A percentile compares a stretch with the other conserved stretches of the same genome.
Conservation (phyloP, 805 yeast genomes). For the Myxozyma vanderwaltii region DNA sequence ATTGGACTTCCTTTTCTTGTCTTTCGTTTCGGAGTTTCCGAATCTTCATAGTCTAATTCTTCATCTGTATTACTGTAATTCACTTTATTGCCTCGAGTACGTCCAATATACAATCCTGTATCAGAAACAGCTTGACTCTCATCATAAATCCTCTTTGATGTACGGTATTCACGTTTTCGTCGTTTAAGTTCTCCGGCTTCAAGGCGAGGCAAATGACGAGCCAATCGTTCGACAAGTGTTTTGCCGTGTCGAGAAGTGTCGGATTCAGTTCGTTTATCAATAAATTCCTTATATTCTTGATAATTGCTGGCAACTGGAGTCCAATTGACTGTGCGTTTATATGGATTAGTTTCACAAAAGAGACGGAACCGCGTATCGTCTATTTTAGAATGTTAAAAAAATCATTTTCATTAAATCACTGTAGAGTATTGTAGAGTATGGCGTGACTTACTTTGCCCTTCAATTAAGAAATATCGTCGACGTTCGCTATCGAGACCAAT, state of each 20-base stretch:
- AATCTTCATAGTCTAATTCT: slow-evolving; percentile 17
- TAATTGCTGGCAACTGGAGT: slow-evolving; percentile 40
- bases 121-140: slow-evolving; percentile 29
- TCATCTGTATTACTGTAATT: slow-evolving; percentile 35
- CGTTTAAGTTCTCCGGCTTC: slow-evolving; percentile 32
- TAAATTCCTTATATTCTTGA: slow-evolving; percentile 36
- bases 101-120: slow-evolving; percentile 40
- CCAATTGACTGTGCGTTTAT: slow-evolving; percentile 42
- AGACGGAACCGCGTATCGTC: slow-evolving; percentile 43
- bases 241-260: slow-evolving; percentile 19
- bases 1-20: slow-evolving; percentile 18
- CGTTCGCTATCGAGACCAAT: slow-evolving; percentile 36
- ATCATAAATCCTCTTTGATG: slow-evolving; percentile 16
- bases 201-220: slow-evolving; percentile 21
- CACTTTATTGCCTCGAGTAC: slow-evolving; percentile 41
- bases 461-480: slow-evolving; percentile 36
- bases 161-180: slow-evolving; percentile 10
- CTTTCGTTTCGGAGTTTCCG: neutral
- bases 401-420: no score
- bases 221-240: slow-evolving; percentile 15
- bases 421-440: neutral
- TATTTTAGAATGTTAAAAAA: slow-evolving; percentile 10
- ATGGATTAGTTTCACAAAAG: slow-evolving; percentile 40
- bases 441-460: slow-evolving; percentile 31
- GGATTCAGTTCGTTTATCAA: slow-evolving; percentile 10